Evolutionary conservation across 345 rosid genomes (phyloP), one percentile per base, ranked within the genome.

Genomic region (Clarkia xantiana): DNA sequence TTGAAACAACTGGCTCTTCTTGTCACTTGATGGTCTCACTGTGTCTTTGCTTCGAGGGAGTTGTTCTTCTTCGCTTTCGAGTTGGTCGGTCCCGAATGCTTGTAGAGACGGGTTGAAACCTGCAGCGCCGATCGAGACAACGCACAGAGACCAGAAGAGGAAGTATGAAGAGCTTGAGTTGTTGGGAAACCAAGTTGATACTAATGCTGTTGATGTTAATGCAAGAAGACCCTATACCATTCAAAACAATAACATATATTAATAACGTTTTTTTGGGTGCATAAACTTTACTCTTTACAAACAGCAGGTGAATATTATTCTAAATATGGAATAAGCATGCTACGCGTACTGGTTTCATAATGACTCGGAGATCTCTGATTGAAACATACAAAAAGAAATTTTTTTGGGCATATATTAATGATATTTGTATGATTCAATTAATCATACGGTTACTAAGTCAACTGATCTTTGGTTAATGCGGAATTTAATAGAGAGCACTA

Each of bases 51-150:
- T 56, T 15, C 56, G 41, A 22, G 85, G 85, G 44, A 74, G 19
- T 16, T 75, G 73, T 2, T 74, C 76, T 46, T 77, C 78, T 6
- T 65, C 69, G 10, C 61, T 55, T 40, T 71, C 77, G 3, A 82
- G 77, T 56, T 91, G 94, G 75, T 91, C 96, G 2, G 98, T 85
- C 11, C 81, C 98, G 43, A 91, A 86, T 49, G 96, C 96, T 66
- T 91, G 98, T 25, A 91, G 57, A 36, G 98, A 86, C 22, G 96
- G 96, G 61, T 75, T 91, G 39, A 74, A 76, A 47, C 81, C 96
- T 19, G 89, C 98, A 22, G 73, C 77, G 59, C 98, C 98, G 0
- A 86, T 43, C 16, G 98, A 83, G 47, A 84, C 78, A 59, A 86
- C 58, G 60, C 72, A 71, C 11, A 86, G 89, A 14, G 96, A 84